Conservation (phyloP, 1,139 yeast genomes). For the Pneumocystis murina region DNA sequence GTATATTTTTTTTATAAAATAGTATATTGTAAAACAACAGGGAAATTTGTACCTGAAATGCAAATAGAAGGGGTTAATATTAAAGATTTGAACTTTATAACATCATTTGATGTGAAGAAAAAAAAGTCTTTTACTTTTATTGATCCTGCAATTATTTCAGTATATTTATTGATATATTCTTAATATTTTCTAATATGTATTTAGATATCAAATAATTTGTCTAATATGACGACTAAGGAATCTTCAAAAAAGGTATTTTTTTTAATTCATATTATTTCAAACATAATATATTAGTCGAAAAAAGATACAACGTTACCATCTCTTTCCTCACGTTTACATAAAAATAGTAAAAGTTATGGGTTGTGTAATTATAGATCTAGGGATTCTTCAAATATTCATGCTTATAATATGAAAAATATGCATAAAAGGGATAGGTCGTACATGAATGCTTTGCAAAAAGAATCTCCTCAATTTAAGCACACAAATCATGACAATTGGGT, state of each 20-base stretch:
- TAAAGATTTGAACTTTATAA: background rate
- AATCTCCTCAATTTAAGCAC: background rate
- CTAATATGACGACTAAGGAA: background rate
- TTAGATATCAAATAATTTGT: background rate
- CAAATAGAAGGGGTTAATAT: background rate
- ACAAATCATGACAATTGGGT: background rate
- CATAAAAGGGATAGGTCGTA: background rate
- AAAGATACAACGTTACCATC: background rate
- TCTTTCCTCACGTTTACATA: background rate
- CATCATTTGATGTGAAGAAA: background rate
- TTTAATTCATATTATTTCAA: background rate
- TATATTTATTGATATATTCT: background rate
- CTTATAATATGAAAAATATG: background rate
- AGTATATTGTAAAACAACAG: background rate
- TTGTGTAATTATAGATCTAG: no score
- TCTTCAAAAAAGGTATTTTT: background rate
- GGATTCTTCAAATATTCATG: background rate
- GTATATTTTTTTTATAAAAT: background rate
- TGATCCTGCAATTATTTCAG: background rate
- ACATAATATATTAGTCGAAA: background rate
- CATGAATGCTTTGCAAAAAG: background rate
- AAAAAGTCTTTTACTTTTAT: background rate
- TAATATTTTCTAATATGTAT: background rate
- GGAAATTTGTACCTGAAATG: background rate
- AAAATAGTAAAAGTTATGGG: background rate